Evolutionary conservation across 164 flowering plant genomes (phyloP).

Genomic region (Macadamia tetraphylla): DNA sequence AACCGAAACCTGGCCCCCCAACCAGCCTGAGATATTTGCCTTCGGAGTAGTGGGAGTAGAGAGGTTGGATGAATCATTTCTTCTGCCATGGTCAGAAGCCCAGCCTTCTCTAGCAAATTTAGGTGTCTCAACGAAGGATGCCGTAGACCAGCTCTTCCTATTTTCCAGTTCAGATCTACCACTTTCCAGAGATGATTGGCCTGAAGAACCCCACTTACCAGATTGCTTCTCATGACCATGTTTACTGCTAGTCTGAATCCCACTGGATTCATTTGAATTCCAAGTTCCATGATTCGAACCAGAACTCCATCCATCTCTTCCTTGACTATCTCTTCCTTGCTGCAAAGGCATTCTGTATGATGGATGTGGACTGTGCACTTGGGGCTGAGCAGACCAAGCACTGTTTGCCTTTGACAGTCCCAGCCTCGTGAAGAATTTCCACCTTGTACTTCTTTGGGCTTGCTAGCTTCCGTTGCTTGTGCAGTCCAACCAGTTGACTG

Average conservation of each 20-base stretch:
- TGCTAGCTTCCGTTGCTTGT: constrained; percentile 17
- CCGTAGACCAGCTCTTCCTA: constrained; percentile 1
- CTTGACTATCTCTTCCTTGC: constrained; percentile 20
- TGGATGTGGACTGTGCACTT: constrained; percentile 18
- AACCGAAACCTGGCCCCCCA: too few relatives aligned
- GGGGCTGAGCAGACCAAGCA: constrained; percentile 24
- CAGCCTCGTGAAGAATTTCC: constrained; percentile 15
- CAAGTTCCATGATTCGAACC: constrained; percentile 25
- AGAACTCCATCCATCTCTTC: constrained; percentile 22
- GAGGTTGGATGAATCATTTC: constrained; percentile 30
- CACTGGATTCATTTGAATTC: constrained; percentile 13
- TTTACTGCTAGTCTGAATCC: constrained; percentile 12
- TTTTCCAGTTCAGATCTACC: constrained; percentile 9
- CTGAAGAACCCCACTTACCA: constrained; percentile 18
- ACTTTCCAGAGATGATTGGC: constrained; percentile 24
- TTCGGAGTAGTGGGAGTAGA: constrained; percentile 75
- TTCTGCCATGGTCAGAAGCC: constrained; percentile 19
- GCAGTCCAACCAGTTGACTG: constrained; percentile 24
- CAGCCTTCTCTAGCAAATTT: constrained; percentile 24
- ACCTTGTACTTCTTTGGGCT: constrained; percentile 20
- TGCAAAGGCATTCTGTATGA: constrained; percentile 24
- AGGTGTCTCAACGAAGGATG: constrained; percentile 28
- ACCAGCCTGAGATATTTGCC: constrained; percentile 14
- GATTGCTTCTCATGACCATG: constrained; percentile 5
- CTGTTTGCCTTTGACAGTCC: constrained; percentile 29